A percentile compares a stretch with the other conserved stretches of the same genome.
Conservation (phyloP, 169 alveolate species). For the Blepharisma undulans region DNA sequence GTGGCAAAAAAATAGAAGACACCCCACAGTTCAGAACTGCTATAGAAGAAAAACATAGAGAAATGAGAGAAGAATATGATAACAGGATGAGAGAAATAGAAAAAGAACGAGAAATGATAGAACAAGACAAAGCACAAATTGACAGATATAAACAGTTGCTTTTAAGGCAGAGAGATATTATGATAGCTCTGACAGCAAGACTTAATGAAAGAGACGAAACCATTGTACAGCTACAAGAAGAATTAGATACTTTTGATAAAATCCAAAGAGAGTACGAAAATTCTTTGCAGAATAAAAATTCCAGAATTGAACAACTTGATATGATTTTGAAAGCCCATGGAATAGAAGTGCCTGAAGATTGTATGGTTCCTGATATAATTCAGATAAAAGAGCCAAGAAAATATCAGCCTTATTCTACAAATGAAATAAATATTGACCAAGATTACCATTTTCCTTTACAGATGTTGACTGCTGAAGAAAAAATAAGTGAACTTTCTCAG, state of each 20-base stretch:
- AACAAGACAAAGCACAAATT: slow-evolving; percentile 85
- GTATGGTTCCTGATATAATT: background rate
- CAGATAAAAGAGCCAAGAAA: slow-evolving; percentile 19
- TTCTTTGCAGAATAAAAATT: background rate
- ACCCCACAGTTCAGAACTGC: slow-evolving; percentile 85
- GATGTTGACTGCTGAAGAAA: slow-evolving; percentile 38
- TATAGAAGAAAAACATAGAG: slow-evolving; percentile 76
- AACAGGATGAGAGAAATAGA: slow-evolving; percentile 81
- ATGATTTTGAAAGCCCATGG: background rate
- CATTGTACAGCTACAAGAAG: slow-evolving; percentile 82
- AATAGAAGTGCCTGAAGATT: background rate
- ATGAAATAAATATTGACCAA: background rate
- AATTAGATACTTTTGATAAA: slow-evolving; percentile 82
- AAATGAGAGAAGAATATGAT: slow-evolving; percentile 80
- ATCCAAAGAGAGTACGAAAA: slow-evolving; percentile 80
- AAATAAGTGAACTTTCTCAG: slow-evolving; percentile 16
- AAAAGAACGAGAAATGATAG: slow-evolving; percentile 80
- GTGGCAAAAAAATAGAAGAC: slow-evolving; percentile 85
- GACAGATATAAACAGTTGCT: slow-evolving; percentile 84
- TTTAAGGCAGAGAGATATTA: slow-evolving; percentile 87
- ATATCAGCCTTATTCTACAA: slow-evolving; percentile 31
- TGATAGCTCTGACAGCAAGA: slow-evolving; percentile 88
- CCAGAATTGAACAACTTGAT: background rate
- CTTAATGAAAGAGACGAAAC: slow-evolving; percentile 89
- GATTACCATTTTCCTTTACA: slow-evolving; percentile 11